Evolutionary conservation across 106 monocot species (phyloP).

Genomic region (Platanthera guangdongensis): DNA sequence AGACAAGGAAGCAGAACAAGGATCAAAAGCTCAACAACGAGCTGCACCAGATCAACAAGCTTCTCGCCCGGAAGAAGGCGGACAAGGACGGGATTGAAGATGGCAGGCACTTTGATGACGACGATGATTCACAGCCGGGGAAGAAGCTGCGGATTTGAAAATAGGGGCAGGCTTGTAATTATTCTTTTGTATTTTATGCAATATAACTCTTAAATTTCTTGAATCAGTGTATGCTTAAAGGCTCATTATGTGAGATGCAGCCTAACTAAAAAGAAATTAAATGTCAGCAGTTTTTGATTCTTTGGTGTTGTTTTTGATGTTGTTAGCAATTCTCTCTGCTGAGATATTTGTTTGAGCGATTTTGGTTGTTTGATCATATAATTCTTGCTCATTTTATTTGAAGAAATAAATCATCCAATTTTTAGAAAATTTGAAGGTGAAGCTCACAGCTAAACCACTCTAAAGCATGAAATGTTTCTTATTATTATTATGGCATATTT

Average conservation of each 20-base stretch:
- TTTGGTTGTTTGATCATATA: too few species aligned
- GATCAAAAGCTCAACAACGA: constrained; percentile 96
- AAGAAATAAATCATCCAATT: too few species aligned
- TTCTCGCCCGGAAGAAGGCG: constrained; percentile 76
- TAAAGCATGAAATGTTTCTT: too few species aligned
- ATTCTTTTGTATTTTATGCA: neutral
- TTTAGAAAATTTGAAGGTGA: too few species aligned
- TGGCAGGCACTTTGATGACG: constrained; percentile 37
- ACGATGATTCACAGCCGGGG: constrained; percentile 44
- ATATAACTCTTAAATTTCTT: neutral
- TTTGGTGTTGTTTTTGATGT: too few species aligned
- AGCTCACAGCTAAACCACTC: too few species aligned
- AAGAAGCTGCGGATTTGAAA: constrained; percentile 75
- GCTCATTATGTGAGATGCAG: neutral
- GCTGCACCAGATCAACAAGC: constrained; percentile 92
- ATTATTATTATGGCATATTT: too few species aligned
- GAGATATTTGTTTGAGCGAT: too few species aligned
- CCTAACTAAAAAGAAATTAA: neutral
- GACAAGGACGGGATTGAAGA: constrained; percentile 56
- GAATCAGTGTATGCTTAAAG: neutral
- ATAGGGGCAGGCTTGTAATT: neutral
- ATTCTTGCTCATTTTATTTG: too few species aligned
- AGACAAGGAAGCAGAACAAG: constrained; percentile 95
- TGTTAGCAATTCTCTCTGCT: too few species aligned
- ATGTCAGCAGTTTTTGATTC: too few species aligned